Conservation (phyloP, 2,329 filamentous ascomycete species). For the Xylaria sp. region DNA sequence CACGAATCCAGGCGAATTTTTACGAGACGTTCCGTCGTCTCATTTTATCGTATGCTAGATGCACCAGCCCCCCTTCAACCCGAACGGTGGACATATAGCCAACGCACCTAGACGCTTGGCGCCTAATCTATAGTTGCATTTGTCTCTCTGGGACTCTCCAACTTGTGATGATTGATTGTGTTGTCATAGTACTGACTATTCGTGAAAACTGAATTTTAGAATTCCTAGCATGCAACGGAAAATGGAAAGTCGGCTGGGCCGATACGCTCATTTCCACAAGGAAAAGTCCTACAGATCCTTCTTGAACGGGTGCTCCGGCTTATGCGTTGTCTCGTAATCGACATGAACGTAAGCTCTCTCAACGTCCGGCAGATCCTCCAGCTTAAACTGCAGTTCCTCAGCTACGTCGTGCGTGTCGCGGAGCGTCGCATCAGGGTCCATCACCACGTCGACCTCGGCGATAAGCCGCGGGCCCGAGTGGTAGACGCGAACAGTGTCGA, state of each 20-base stretch:
- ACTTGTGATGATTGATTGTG: no score
- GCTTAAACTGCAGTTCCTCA: conserved; percentile 91
- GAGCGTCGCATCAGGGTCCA: conserved; percentile 80
- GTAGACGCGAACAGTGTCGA: conserved; percentile 96
- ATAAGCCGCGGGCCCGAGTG: conserved; percentile 89
- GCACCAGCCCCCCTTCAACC: neutral
- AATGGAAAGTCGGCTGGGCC: no score
- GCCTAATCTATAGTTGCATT: neutral
- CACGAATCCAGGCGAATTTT: neutral
- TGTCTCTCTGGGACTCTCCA: neutral
- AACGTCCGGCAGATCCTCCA: conserved; percentile 90
- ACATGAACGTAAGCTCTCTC: conserved; percentile 97
- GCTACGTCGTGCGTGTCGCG: conserved; percentile 90
- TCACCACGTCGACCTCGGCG: conserved; percentile 96
- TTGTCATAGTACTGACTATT: neutral
- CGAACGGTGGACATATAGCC: neutral
- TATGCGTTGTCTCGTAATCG: conserved; percentile 96
- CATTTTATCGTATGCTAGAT: neutral
- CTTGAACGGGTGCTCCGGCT: conserved; percentile 80
- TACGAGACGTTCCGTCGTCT: neutral
- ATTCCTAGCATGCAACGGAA: neutral
- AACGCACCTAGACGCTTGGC: neutral
- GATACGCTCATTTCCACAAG: neutral
- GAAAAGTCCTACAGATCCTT: conserved; percentile 64
- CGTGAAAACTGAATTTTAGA: neutral